Base-by-base conservation (phyloP, 495 filamentous ascomycete genomes). In the Aspergillus campestris region DNA sequence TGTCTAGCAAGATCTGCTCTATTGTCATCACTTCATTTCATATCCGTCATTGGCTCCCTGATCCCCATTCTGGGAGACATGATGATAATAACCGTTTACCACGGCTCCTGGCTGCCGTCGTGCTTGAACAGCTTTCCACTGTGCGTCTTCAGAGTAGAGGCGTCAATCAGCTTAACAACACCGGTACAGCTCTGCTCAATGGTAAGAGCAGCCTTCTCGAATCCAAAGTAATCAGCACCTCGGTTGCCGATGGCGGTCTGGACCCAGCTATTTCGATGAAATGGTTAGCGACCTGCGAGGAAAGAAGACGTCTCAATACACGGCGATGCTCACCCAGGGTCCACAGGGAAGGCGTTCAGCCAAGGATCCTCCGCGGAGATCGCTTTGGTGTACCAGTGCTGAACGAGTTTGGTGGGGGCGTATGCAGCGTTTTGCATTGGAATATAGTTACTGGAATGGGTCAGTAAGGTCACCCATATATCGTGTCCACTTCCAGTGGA, bases 211-310 rank as follows among this genome's bases (percentile, higher is more conserved):
- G 70, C 70, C 34, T 66, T 40, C 13, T 62, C 60, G 3, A 65
- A 11, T 0, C 72, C 70, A 15, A 66, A 54, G 1, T 10, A 32
- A 9, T 48, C 27, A 11, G 72, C 73, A 0, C 53, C 70, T 5
- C 45, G 31, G 44, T 74, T 72, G 8, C 71, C 72, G 46, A 74
- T 48, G 0, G 74, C 71, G 4, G 72, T 78, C 34, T 65, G 62
- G 8, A 62, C 61, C 47, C 60, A 74, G n/a, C 67, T 70, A 24
- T 35, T 10, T 8, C 57, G 51, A 31, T 60, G 56, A 51, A 61
- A 50, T 38, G 64, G 8, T 18, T 28, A 14, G 3, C 37, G 40
- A 10, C 5, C 7, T 28, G 12, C 11, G 14, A 39, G 8, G 38
- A 10, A 10, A 31, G 10, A 6, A 40, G 18, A 24, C 18, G 18